Evolutionary conservation across 148 eudicot genomes (phyloP), one percentile per base, ranked within the genome.

Genomic region (Diospyros kaki): DNA sequence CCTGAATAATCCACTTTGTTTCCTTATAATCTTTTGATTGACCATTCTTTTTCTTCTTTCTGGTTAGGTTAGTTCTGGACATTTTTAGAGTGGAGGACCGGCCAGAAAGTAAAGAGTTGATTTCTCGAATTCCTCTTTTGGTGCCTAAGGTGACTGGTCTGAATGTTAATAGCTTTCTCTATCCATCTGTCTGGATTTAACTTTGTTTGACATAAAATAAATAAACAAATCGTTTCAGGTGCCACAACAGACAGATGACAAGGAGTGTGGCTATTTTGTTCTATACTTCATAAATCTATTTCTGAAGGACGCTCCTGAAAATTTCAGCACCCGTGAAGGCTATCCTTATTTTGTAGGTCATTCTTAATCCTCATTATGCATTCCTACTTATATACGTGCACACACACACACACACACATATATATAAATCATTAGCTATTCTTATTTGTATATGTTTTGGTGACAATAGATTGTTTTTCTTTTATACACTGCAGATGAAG

Each of bases 51-150:
- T 18, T 54, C 64, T 62, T 38, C 17, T 44, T 62, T 28, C 53
- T 28, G 28, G 28, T n/a, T 83, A 90, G 96, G 79, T 87, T 90
- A 80, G 85, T 90, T 53, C 84, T 72, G 13, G 87, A 85, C 82
- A 85, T 89, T 68, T 89, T 81, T 64, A 73, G 71, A 58, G 76
- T 79, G 58, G 86, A 81, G 76, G 89, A 84, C 8, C 80, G 87
- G 75, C 75, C 84, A 43, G 89, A 84, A 75, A 78, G 65, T 64
- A 75, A 76, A 59, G 61, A 74, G 42, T 69, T 45, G 52, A 73
- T 90, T 52, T 42, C 53, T 18, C 75, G 75, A 61, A 88, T 90
- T 76, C 96, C 90, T 55, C 71, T 88, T 45, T 59, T 81, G 85
- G 80, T 84, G 75, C 96, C 95, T 11, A 84, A 90, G 96, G 96